Evolutionary conservation across 1,284 basidiomycete genomes (phyloP).

Genomic region (Cutaneotrichosporon arboriforme): DNA sequence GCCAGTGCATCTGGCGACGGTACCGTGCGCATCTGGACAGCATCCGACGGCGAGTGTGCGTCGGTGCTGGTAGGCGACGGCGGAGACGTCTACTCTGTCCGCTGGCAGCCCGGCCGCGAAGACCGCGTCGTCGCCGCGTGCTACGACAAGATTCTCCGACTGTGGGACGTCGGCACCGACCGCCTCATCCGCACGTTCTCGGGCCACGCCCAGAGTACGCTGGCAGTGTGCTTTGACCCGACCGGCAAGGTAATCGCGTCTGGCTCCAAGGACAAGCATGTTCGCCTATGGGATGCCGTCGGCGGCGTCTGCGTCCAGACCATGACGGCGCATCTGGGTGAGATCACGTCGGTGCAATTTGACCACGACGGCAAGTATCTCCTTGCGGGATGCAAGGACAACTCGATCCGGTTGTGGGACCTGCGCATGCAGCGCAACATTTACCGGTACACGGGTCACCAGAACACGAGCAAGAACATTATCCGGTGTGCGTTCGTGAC

Average conservation of each 20-base stretch:
- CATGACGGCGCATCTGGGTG: conserved; percentile 50
- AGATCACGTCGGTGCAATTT: conserved; percentile 51
- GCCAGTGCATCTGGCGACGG: conserved; percentile 49
- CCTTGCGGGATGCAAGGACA: conserved; percentile 51
- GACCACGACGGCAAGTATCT: conserved; percentile 49
- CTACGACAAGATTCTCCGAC: conserved; percentile 51
- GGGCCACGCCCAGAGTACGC: conserved; percentile 49
- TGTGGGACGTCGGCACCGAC: conserved; percentile 49
- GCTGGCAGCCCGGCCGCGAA: conserved; percentile 46
- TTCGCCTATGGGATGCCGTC: conserved; percentile 52
- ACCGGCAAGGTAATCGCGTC: conserved; percentile 50
- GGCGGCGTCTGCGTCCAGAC: conserved; percentile 50
- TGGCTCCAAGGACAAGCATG: conserved; percentile 51
- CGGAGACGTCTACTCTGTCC: conserved; percentile 51
- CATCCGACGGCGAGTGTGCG: conserved; percentile 21
- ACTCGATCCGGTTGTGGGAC: conserved; percentile 49
- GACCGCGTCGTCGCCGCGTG: conserved; percentile 48
- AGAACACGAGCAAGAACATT: conserved; percentile 53
- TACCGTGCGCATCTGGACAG: conserved; percentile 50
- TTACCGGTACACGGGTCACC: conserved; percentile 51
- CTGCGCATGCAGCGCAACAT: conserved; percentile 48
- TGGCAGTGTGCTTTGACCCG: conserved; percentile 49
- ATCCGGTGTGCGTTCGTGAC: conserved; percentile 49
- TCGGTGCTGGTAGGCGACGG: conserved; percentile 35
- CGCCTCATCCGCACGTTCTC: conserved; percentile 51